Conservation (phyloP, 2,329 filamentous ascomycete genomes). For the Cephalotrichum gorgonifer region DNA sequence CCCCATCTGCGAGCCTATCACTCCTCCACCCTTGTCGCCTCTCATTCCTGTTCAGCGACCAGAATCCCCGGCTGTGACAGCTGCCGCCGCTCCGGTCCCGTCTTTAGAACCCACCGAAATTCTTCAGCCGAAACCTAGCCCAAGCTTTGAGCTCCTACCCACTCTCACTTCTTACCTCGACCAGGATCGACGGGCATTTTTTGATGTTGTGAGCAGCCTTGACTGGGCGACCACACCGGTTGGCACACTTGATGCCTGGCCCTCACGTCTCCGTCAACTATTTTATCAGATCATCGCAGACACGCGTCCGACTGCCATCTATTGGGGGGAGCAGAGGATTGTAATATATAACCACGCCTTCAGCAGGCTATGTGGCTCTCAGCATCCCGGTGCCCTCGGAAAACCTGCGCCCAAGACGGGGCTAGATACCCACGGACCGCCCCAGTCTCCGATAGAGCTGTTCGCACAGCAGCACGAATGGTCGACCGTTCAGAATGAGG, state of each 20-base stretch:
- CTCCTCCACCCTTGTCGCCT: background rate
- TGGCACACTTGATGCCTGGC: constrained; percentile 35
- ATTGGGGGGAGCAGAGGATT: constrained; percentile 52
- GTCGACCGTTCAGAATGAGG: constrained; percentile 29
- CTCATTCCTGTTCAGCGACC: background rate
- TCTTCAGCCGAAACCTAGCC: constrained; percentile 1
- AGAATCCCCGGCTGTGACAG: background rate
- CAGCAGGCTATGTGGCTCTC: constrained; percentile 49
- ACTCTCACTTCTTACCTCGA: constrained; percentile 5
- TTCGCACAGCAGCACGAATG: constrained; percentile 15
- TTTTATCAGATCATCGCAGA: constrained; percentile 33
- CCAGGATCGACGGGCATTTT: constrained; percentile 15
- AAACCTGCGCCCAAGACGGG: constrained; percentile 48
- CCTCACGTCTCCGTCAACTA: constrained; percentile 32
- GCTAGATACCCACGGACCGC: constrained; percentile 33
- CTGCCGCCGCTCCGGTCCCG: background rate
- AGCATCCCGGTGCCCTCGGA: constrained; percentile 54
- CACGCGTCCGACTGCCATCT: constrained; percentile 44
- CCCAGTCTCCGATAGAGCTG: constrained; percentile 1
- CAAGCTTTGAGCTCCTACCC: background rate
- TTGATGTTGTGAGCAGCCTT: constrained; percentile 27
- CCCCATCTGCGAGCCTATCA: background rate
- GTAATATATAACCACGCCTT: constrained; percentile 62
- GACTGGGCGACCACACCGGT: constrained; percentile 37
- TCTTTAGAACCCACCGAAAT: background rate